These are phyloP conservation scores for Ophiostoma himal-ulmi DNA, from an alignment of 2,329 filamentous ascomycete species.

Conservation along the genomic window DNA sequence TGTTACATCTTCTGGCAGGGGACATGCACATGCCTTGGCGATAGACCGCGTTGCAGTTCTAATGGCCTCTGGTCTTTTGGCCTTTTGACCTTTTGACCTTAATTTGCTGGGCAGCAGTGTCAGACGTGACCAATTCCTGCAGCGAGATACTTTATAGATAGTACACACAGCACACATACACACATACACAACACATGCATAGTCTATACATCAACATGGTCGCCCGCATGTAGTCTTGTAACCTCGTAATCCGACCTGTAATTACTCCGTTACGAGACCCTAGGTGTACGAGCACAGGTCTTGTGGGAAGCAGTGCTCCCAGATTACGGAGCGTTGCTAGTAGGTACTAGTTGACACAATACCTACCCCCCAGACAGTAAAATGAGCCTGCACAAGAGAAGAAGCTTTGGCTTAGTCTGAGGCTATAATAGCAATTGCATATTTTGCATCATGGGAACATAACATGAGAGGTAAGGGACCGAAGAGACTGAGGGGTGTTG, in stretches of 20 bases:
- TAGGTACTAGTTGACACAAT: not conserved
- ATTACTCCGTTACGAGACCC: not conserved
- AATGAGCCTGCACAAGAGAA: not conserved
- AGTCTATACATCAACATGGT: not conserved
- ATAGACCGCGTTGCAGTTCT: not conserved
- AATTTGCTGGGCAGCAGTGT: not conserved
- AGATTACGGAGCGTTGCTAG: not conserved
- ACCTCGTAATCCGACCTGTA: constrained; percentile 13
- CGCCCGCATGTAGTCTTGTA: not conserved
- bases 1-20: constrained; percentile 10
- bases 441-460: not conserved
- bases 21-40: not conserved
- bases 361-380: not conserved
- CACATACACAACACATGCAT: not conserved
- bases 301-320: constrained; percentile 1
- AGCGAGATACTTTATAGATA: not conserved
- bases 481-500: not conserved
- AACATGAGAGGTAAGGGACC: not conserved
- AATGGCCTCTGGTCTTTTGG: not conserved
- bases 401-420: no score
- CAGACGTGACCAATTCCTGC: not conserved
- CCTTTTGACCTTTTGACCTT: not conserved
- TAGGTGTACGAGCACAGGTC: not conserved
- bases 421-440: not conserved
- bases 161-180: not conserved